Conservation (phyloP, 164 flowering plant genomes). For the Dillenia suffruticosa region DNA sequence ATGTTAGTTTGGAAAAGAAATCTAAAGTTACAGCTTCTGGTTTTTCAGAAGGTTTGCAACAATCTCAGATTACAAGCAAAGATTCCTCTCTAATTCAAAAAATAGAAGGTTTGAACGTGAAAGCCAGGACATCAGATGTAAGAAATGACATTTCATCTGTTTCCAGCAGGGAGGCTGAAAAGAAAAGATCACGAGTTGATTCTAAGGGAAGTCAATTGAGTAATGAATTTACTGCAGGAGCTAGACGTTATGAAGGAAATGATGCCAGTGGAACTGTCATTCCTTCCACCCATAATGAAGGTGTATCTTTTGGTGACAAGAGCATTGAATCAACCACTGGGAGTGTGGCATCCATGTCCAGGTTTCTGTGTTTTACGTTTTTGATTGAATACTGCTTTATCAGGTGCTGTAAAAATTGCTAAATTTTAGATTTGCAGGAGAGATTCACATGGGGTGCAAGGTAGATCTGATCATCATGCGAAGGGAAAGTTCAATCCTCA, state of each 20-base stretch:
- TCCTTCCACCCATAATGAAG: conserved; percentile 18
- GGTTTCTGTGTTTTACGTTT: conserved; percentile 19
- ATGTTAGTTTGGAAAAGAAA: conserved; percentile 25
- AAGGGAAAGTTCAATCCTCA: conserved; percentile 41
- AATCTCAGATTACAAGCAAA: conserved; percentile 27
- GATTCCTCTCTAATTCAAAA: conserved; percentile 61
- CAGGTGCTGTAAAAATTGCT: conserved; percentile 16
- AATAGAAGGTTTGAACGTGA: conserved; percentile 77
- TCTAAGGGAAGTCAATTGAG: conserved; percentile 17
- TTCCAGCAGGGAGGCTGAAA: conserved; percentile 36
- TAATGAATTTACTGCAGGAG: conserved; percentile 19
- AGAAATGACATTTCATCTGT: conserved; percentile 25
- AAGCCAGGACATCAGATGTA: conserved; percentile 61
- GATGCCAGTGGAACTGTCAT: conserved; percentile 13
- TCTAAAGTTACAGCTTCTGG: conserved; percentile 13
- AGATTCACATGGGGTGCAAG: conserved; percentile 38
- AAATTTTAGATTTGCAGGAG: conserved; percentile 34
- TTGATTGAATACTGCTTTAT: conserved; percentile 8
- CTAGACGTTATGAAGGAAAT: conserved; percentile 23
- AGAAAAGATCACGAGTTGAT: conserved; percentile 19
- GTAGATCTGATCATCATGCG: conserved; percentile 43
- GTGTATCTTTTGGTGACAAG: conserved; percentile 26
- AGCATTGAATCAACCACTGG: conserved; percentile 20
- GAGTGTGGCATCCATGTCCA: conserved; percentile 23
- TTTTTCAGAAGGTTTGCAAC: conserved; percentile 12